Evolutionary conservation across 129 eudicot species (phyloP), one percentile per base, ranked within the genome.

Genomic region (Sambucus nigra): DNA sequence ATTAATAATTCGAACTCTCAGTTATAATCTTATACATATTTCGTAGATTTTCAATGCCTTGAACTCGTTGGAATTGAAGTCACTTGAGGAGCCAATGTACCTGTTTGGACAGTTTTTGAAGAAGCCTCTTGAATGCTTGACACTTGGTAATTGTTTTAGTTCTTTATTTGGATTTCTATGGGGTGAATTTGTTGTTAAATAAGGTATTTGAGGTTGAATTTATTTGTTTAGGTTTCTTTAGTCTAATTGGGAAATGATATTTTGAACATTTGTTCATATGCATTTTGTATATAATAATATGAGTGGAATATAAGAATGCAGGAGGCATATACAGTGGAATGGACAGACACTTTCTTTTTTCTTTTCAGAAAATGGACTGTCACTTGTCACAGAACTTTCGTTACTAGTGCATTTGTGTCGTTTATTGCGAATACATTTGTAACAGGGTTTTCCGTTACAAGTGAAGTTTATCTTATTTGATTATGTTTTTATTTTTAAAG

Each of bases 31-130:
- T 55, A 44, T 42, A 49, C 15, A 9, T 18, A 12, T 66, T 50
- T 51, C 45, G 48, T 55, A 92, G 99, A 79, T 92, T 41, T 92
- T 79, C 61, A 92, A 92, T 67, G 79, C 99, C 24, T 70, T 92
- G 84, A 92, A 92, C 80, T 82, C 99, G 11, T 33, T 92, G 78
- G 94, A 92, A 64, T 65, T 92, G 71, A 92, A 92, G 66, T 92
- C 95, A 17, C 91, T 92, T 12, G 99, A 92, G 73, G 99, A 92
- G 67, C 95, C 99, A 28, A 64, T 92, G 57, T 92, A 92, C 66
- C 91, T 92, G 26, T 92, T 92, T 39, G 94, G 99, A 38, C 95
- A 92, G 75, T 92, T 92, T 71, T 82, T 86, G 12, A 83, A 82
- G 66, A 92, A 92, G 78, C 99, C 99, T 32, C 53, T 73, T 28